A percentile compares a stretch with the other conserved stretches of the same genome.
Conservation (phyloP, 1,139 yeast genomes). For the Magnusiomyces sp. region DNA sequence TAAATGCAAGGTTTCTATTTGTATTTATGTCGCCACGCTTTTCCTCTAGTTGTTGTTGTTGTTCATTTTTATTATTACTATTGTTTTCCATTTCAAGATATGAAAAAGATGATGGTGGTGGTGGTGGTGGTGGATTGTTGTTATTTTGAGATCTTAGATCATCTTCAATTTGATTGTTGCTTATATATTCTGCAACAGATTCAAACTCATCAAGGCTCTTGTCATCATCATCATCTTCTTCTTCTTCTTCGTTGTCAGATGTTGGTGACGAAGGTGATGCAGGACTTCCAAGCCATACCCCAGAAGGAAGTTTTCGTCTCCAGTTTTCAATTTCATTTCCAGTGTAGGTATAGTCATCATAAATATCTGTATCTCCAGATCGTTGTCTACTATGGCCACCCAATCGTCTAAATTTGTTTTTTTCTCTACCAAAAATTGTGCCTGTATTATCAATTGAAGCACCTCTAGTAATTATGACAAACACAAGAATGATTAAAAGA, state of each 20-base stretch:
- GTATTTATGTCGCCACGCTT: too few relatives aligned
- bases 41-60: too few relatives aligned
- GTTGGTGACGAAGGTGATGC: not conserved
- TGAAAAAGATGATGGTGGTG: too few relatives aligned
- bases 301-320: conserved; percentile 1
- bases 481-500: conserved; percentile 44
- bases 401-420: not conserved
- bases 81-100: too few relatives aligned
- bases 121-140: too few relatives aligned
- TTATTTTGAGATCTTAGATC: too few relatives aligned
- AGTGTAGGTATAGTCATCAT: conserved; percentile 1
- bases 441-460: conserved; percentile 25
- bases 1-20: too few relatives aligned
- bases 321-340: conserved; percentile 2
- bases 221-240: not conserved
- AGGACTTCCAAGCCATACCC: conserved; percentile 1
- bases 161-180: too few relatives aligned
- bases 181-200: too few relatives aligned
- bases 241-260: not conserved
- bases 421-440: not conserved
- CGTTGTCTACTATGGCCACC: not conserved
- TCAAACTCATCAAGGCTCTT: not conserved
- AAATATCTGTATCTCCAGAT: not conserved
- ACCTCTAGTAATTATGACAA: conserved; percentile 57
- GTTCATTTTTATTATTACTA: too few relatives aligned